These are phyloP conservation scores for Fusarium sp. DNA, from an alignment of 2,329 filamentous ascomycete genomes.

Conservation along the genomic window DNA sequence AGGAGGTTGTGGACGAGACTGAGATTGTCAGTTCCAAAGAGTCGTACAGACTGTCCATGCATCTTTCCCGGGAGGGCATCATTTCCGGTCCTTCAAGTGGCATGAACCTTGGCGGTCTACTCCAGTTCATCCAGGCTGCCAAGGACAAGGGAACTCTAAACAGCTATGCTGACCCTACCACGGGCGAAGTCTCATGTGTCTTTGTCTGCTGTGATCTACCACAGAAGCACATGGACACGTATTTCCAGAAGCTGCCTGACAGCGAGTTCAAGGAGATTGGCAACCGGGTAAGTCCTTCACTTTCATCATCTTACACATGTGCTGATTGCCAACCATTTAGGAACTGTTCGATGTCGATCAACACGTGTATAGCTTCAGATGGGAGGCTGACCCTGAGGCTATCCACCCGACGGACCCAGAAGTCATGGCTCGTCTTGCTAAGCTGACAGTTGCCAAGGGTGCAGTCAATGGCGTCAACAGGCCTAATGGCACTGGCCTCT, in stretches of 20 bases:
- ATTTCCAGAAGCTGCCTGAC: not conserved
- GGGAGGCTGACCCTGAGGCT: not conserved
- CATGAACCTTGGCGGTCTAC: not conserved
- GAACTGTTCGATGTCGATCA: constrained; percentile 2
- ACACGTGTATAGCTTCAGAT: constrained; percentile 3
- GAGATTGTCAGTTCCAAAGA: not conserved
- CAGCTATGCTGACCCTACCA: not conserved
- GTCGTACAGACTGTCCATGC: not conserved
- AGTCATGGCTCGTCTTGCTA: not conserved
- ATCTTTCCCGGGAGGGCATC: not conserved
- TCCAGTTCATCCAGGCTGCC: not conserved
- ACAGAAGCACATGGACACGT: not conserved
- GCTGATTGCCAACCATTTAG: not conserved
- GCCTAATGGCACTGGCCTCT: not conserved
- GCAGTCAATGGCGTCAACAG: not conserved
- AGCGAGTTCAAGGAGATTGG: not conserved
- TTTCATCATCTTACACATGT: not conserved
- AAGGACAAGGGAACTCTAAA: not conserved
- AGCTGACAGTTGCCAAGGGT: not conserved
- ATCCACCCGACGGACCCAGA: not conserved
- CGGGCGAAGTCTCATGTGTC: not conserved
- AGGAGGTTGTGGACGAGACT: not conserved
- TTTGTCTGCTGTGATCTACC: not conserved
- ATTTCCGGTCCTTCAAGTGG: not conserved
- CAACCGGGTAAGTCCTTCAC: not conserved